Percentiles rank a stretch among this genome's conserved stretches.
These are phyloP conservation scores for Kwoniella sp. DNA, from an alignment of 768 basidiomycete species.

Conservation along the genomic window DNA sequence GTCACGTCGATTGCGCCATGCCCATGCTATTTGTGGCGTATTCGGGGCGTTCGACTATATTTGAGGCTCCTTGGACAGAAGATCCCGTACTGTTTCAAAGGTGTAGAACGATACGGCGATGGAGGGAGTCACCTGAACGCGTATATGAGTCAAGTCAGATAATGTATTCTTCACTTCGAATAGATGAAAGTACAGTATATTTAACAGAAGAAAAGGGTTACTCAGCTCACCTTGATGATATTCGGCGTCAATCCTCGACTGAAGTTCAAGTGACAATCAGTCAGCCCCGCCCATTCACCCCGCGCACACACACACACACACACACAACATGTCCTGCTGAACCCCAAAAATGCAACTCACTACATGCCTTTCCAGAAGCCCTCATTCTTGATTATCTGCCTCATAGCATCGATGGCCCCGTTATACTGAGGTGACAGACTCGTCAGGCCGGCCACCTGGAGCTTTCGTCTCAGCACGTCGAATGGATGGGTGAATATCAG, in stretches of 20 bases:
- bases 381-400: conserved; percentile 70
- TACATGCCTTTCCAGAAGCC: conserved; percentile 61
- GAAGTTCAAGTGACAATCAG: not conserved
- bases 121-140: conserved; percentile 44
- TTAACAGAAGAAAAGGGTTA: not conserved
- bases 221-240: conserved; percentile 45
- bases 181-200: not conserved
- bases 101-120: conserved; percentile 55
- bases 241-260: conserved; percentile 53
- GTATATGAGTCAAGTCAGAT: too few relatives aligned
- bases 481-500: conserved; percentile 95
- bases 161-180: not conserved
- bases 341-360: conserved; percentile 38
- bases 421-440: conserved; percentile 68
- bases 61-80: conserved; percentile 15
- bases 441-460: conserved; percentile 63
- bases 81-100: conserved; percentile 50
- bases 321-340: too few relatives aligned
- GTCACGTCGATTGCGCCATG: too few relatives aligned
- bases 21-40: too few relatives aligned
- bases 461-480: conserved; percentile 90
- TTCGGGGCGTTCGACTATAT: too few relatives aligned
- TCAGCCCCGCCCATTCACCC: too few relatives aligned
- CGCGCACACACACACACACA: too few relatives aligned
- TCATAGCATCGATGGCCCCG: conserved; percentile 78